phyloP scores from a whole-genome alignment of 1,284 basidiomycete species.

The Cryptococcus neoformans region DNA sequence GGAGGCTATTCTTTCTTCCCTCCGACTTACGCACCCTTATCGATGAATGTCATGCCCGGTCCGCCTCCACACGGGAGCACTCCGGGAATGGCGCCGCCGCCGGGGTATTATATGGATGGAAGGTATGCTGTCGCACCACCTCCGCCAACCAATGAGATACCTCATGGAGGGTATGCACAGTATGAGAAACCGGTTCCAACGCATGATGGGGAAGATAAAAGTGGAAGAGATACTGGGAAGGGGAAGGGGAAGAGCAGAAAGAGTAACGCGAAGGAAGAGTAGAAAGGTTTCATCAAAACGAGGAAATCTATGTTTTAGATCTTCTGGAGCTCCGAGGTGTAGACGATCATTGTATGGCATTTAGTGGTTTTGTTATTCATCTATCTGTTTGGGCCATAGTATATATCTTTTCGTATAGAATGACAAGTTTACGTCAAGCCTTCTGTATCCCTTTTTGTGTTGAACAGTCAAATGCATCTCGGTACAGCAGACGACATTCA shows the following conservation, averaged over 20 bases:
- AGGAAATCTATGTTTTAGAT: background rate
- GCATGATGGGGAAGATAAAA: background rate
- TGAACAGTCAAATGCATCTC: no score
- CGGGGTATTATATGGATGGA: slow-evolving; percentile 4
- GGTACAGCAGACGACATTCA: no score
- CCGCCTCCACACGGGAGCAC: background rate
- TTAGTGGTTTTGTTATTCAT: background rate
- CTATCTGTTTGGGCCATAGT: background rate
- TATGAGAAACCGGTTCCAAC: background rate
- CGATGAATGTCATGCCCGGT: background rate
- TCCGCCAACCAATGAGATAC: background rate
- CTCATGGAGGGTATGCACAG: background rate
- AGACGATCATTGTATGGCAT: background rate
- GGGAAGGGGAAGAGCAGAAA: slow-evolving; percentile 2
- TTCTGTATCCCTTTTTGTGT: no score
- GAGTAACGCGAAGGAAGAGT: slow-evolving; percentile 7
- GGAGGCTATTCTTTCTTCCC: background rate
- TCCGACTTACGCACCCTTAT: background rate
- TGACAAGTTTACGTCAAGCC: background rate
- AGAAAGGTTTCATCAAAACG: background rate
- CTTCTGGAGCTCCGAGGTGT: background rate
- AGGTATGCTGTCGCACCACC: slow-evolving; percentile 5
- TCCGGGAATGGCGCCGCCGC: background rate
- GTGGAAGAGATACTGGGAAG: slow-evolving; percentile 1
- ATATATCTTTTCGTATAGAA: background rate